Percentiles rank a stretch among this genome's conserved stretches.
These are phyloP conservation scores for Metrosideros polymorpha DNA, from an alignment of 441 rosid genomes.

Conservation along the genomic window DNA sequence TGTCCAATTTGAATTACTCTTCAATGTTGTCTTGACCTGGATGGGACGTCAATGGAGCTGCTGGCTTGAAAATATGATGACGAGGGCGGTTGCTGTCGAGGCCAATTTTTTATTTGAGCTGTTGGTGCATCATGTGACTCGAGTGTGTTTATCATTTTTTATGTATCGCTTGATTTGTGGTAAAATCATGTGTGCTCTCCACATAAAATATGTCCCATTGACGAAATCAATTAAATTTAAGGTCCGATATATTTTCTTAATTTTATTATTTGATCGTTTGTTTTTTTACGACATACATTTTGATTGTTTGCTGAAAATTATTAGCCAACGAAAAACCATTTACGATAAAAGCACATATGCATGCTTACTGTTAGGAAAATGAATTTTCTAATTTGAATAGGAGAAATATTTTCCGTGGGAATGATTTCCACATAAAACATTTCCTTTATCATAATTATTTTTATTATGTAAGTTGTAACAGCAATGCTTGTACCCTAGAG, in stretches of 20 bases:
- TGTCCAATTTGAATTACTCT: no score
- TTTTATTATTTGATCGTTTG: neutral
- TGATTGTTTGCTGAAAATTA: neutral
- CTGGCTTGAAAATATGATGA: no score
- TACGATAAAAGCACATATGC: neutral
- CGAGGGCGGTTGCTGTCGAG: no score
- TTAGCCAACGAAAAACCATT: neutral
- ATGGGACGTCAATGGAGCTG: no score
- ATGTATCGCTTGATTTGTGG: neutral
- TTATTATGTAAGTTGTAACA: no score
- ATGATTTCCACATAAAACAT: no score
- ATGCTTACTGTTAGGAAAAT: neutral
- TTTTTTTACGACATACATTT: neutral
- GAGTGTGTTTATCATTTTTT: fast-evolving
- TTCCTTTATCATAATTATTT: no score
- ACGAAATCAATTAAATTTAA: neutral
- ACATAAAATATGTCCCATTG: fast-evolving
- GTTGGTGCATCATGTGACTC: neutral
- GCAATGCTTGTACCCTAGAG: no score
- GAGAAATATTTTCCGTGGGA: no score
- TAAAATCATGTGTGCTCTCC: fast-evolving
- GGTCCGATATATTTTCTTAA: neutral
- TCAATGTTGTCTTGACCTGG: no score
- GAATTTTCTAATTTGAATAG: no score
- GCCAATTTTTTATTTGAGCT: no score